Percentiles rank a stretch among this genome's conserved stretches.
Evolutionary conservation across 495 filamentous ascomycete genomes (phyloP).

Genomic region (Clohesyomyces aquaticus): DNA sequence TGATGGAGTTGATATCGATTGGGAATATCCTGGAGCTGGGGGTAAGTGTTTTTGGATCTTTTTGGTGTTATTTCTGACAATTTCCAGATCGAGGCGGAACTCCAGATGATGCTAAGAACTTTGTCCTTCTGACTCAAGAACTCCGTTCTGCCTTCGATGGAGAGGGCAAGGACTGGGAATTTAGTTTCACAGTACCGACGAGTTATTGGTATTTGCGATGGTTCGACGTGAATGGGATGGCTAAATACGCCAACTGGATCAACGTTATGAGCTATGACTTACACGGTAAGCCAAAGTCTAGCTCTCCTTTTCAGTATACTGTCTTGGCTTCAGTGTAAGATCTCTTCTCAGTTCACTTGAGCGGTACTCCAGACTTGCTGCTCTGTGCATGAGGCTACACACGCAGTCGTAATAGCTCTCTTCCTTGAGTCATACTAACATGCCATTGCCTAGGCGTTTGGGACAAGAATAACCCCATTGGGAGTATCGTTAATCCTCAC

Average conservation of each 20-base stretch:
- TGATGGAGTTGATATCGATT: conserved; percentile 63
- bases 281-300: too few relatives aligned
- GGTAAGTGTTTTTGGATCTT: conserved; percentile 1
- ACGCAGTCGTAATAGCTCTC: too few relatives aligned
- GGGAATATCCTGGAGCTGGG: conserved; percentile 57
- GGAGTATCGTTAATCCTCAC: conserved; percentile 42
- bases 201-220: conserved; percentile 52
- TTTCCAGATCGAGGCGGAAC: conserved; percentile 49
- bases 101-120: conserved; percentile 50
- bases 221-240: conserved; percentile 45
- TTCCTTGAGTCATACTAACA: too few relatives aligned
- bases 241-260: conserved; percentile 53
- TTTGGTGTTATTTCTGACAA: neutral
- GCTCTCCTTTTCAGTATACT: too few relatives aligned
- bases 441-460: too few relatives aligned
- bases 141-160: conserved; percentile 45
- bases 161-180: conserved; percentile 40
- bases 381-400: too few relatives aligned
- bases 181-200: conserved; percentile 49
- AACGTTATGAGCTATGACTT: conserved; percentile 49
- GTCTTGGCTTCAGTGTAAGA: too few relatives aligned
- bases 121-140: conserved; percentile 51
- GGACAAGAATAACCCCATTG: conserved; percentile 41
- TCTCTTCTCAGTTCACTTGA: too few relatives aligned
- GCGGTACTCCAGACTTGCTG: too few relatives aligned